Base-by-base conservation (phyloP, 2,329 filamentous ascomycete species). In the Pyrenophora tritici-repentis region DNA sequence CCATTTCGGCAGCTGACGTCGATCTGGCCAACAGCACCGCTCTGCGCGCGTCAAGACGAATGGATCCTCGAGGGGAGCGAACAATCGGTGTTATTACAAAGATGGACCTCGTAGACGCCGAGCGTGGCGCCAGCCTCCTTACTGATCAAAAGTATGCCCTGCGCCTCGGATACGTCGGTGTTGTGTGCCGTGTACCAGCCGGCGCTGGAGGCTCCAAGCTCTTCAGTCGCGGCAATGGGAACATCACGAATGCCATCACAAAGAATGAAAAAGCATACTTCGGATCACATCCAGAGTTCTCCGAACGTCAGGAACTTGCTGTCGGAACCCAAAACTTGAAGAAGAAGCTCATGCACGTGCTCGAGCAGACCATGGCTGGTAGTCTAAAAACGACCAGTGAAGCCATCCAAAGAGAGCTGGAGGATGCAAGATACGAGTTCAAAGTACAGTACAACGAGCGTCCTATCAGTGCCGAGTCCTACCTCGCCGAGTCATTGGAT, bases 401-500 rank as follows among this genome's bases (percentile, higher is more conserved):
- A 68, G 91, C 91, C 8, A 97, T 99, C 60, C 88, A 88, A 55
- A 91, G 96, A 71, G 94, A 99, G 73, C 84, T 99, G 0, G 93
- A 97, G 67, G 94, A 99, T 75, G 92, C 94, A 3, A 93, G 90
- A 0, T 99, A 99, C 69, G 93, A 99, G 74, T 99, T 96, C 81
- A 99, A 99, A 73, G 94, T 99, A 4, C 95, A 99, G 73, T 99
- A 99, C 77, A 99, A 99, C 67, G 94, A 99, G 71, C 86, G 94
- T 6, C 91, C 93, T 1, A 79, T 99, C 31, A 96, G 91, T 42
- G 94, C 94, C 2, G 94, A 99, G 71, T 96, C 93, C 3, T 99
- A 99, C 70, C 83, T 99, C 33, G 94, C 94, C 2, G 94, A 97
- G 73, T 96, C 90, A 61, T 79, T 99, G 3, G 94, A 99, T 73